phyloP scores from a whole-genome alignment of 116 monocot genomes.

The Phalaenopsis hybrid region DNA sequence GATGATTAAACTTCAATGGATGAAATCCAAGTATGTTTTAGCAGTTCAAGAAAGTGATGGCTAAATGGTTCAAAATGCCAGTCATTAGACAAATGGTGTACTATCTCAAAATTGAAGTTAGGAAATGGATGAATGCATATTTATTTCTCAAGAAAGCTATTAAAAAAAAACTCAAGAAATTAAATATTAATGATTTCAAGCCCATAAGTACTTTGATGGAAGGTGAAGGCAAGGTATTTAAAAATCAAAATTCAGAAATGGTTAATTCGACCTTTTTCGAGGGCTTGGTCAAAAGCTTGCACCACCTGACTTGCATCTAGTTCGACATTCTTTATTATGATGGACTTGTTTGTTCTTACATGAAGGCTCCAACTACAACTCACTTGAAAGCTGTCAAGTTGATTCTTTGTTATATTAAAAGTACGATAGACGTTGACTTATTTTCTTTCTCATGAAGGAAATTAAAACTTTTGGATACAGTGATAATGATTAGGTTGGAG shows the following conservation, averaged over 20 bases:
- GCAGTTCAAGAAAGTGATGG: too few species aligned
- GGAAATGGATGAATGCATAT: too few species aligned
- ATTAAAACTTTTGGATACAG: neutral
- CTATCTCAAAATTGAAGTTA: neutral
- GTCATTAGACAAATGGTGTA: neutral
- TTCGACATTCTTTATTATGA: too few species aligned
- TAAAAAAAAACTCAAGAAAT: too few species aligned
- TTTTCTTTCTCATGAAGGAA: neutral
- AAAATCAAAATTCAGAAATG: too few species aligned
- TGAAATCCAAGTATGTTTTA: neutral
- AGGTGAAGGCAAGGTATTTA: too few species aligned
- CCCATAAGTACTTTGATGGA: too few species aligned
- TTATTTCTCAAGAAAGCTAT: too few species aligned
- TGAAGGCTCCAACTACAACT: neutral
- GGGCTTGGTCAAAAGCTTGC: too few species aligned
- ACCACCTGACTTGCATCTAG: too few species aligned
- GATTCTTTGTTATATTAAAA: neutral
- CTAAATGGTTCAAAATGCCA: neutral
- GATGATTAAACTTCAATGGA: too few species aligned
- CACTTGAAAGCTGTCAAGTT: neutral
- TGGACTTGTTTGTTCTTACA: neutral
- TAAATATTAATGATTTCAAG: too few species aligned
- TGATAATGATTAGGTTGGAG: neutral
- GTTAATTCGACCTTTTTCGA: neutral
- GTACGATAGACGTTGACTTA: neutral